Evolutionary conservation across 2,329 filamentous ascomycete genomes (phyloP).

Genomic region (Domatiomyces catenatus): DNA sequence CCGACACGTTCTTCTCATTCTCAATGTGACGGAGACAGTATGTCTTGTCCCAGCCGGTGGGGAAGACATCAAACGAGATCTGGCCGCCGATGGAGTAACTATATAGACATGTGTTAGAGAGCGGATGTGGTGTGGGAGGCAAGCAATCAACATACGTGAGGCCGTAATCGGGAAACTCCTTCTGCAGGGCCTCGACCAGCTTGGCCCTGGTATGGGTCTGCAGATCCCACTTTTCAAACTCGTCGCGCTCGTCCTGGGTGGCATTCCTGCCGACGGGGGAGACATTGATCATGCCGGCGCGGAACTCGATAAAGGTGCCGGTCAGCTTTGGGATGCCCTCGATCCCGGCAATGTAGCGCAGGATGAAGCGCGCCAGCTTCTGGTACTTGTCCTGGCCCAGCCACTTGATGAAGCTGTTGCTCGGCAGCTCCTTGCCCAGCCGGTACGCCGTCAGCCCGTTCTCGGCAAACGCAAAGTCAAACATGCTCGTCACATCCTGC

Average conservation of each 20-base stretch:
- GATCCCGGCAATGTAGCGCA: slow-evolving; percentile 46
- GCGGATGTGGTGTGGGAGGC: slow-evolving; percentile 1
- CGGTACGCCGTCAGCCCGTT: slow-evolving; percentile 90
- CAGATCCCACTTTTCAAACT: slow-evolving; percentile 70
- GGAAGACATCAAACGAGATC: slow-evolving; percentile 98
- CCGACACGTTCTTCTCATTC: slow-evolving; percentile 54
- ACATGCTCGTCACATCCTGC: slow-evolving; percentile 62
- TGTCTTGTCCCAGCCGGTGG: slow-evolving; percentile 94
- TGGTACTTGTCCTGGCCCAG: slow-evolving; percentile 69
- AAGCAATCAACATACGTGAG: slow-evolving; percentile 72
- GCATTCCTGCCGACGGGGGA: slow-evolving; percentile 64
- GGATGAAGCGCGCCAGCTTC: slow-evolving; percentile 41
- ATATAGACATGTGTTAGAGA: slow-evolving; percentile 3
- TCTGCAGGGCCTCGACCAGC: slow-evolving; percentile 61
- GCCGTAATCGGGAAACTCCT: slow-evolving; percentile 68
- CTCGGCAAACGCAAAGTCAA: slow-evolving; percentile 96
- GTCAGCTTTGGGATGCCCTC: slow-evolving; percentile 45
- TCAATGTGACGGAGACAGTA: slow-evolving; percentile 86
- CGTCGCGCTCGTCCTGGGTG: slow-evolving; percentile 59
- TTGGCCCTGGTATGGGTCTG: slow-evolving; percentile 58
- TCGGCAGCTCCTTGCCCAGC: slow-evolving; percentile 57
- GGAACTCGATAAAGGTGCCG: slow-evolving; percentile 52
- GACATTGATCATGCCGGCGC: slow-evolving; percentile 52
- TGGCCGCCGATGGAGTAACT: slow-evolving; percentile 91
- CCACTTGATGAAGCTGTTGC: slow-evolving; percentile 79